These are phyloP conservation scores for Malus hybrid DNA, from an alignment of 331 rosid genomes.

Conservation along the genomic window DNA sequence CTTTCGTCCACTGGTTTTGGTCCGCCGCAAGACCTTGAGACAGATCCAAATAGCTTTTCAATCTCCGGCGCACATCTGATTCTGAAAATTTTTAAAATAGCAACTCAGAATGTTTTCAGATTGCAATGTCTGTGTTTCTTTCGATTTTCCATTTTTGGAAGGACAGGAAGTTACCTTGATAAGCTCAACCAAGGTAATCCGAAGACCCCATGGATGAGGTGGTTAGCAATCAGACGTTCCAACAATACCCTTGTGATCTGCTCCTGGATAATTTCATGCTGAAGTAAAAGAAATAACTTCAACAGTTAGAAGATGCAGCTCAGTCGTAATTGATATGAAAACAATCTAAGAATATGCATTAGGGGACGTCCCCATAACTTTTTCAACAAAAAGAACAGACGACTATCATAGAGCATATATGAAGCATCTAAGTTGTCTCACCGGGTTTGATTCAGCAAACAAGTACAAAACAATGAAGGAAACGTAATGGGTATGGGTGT, in stretches of 20 bases:
- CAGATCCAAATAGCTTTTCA: slow-evolving; percentile 88
- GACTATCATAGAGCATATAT: not conserved
- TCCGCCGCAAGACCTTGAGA: slow-evolving; percentile 94
- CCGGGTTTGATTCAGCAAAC: slow-evolving; percentile 90
- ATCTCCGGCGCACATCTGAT: slow-evolving; percentile 97
- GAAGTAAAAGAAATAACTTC: not conserved
- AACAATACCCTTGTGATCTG: slow-evolving; percentile 93
- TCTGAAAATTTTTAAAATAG: slow-evolving; percentile 31
- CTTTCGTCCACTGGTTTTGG: slow-evolving; percentile 76
- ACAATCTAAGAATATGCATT: not conserved
- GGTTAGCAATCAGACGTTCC: slow-evolving; percentile 86
- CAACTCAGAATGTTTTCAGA: not conserved
- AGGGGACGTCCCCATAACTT: too few relatives aligned
- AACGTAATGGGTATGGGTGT: slow-evolving; percentile 90
- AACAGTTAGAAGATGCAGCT: not conserved
- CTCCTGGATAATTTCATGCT: slow-evolving; percentile 93
- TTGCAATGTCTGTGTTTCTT: not conserved
- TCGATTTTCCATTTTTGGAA: not conserved
- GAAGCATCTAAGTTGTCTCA: slow-evolving; percentile 3
- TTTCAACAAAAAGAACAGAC: not conserved
- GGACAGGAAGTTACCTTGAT: slow-evolving; percentile 54
- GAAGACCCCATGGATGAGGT: slow-evolving; percentile 99
- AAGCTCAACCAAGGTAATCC: slow-evolving; percentile 84
- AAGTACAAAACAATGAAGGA: slow-evolving; percentile 87
- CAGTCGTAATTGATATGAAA: not conserved